Conservation (phyloP, 805 yeast species). For the Priceomyces castillae region DNA sequence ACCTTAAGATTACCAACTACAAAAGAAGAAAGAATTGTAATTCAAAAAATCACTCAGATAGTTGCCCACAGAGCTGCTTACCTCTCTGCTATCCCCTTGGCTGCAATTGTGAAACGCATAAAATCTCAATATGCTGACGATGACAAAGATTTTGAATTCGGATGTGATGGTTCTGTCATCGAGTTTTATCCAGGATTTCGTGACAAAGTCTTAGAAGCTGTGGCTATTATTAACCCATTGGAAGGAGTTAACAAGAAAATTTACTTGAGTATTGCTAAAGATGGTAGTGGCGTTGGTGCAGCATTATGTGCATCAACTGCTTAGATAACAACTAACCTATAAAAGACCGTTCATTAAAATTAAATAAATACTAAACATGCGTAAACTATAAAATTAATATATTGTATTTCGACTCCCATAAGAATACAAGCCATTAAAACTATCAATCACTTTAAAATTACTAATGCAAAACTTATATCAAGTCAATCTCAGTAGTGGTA, state of each 20-base stretch:
- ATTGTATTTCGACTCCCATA: too few species aligned
- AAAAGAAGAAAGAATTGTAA: slow-evolving; percentile 65
- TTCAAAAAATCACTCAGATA: slow-evolving; percentile 72
- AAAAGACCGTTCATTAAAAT: not conserved
- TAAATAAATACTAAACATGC: too few species aligned
- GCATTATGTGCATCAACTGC: slow-evolving; percentile 74
- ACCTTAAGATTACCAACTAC: slow-evolving; percentile 68
- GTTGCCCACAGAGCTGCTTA: slow-evolving; percentile 88
- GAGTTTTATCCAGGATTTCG: slow-evolving; percentile 92
- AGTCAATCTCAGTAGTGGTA: too few species aligned
- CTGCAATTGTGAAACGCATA: slow-evolving; percentile 77
- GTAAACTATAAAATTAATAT: too few species aligned
- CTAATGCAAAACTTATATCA: too few species aligned
- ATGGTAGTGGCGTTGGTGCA: slow-evolving; percentile 97
- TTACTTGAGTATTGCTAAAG: slow-evolving; percentile 80
- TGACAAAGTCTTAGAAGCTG: slow-evolving; percentile 74
- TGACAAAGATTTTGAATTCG: slow-evolving; percentile 76
- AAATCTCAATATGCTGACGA: slow-evolving; percentile 50
- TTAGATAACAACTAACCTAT: not conserved
- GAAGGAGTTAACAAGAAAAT: slow-evolving; percentile 72
- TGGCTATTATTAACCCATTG: slow-evolving; percentile 67
- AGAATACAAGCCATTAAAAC: too few species aligned
- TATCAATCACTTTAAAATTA: too few species aligned
- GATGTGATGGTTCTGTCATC: slow-evolving; percentile 93
- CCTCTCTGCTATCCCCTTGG: slow-evolving; percentile 83